phyloP scores from a whole-genome alignment of 345 rosid species.

The Firmiana major region DNA sequence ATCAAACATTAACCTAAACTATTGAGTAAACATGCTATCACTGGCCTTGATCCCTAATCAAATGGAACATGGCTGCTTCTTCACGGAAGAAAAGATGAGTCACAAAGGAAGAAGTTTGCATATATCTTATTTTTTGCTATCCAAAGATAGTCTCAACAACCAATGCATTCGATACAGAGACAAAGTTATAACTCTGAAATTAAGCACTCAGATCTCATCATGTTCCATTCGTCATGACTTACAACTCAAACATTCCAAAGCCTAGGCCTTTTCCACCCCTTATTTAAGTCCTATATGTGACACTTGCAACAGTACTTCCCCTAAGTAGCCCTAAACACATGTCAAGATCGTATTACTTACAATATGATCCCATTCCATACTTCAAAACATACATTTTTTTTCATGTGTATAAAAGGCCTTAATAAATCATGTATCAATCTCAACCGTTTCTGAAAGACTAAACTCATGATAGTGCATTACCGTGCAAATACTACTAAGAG shows the following conservation, averaged over 20 bases:
- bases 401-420: not conserved
- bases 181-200: not conserved
- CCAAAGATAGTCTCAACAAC: not conserved
- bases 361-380: not conserved
- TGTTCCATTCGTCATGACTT: not conserved
- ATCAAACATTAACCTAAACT: constrained; percentile 1
- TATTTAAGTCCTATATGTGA: not conserved
- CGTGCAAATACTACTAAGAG: not conserved
- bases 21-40: not conserved
- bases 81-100: not conserved
- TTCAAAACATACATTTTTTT: not conserved
- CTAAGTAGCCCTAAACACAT: not conserved
- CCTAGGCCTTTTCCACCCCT: not conserved
- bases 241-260: not conserved
- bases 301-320: not conserved
- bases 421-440: not conserved
- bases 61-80: not conserved
- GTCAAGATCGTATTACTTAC: not conserved
- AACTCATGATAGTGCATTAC: not conserved
- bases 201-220: not conserved
- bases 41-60: not conserved
- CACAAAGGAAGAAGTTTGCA: not conserved
- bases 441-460: not conserved
- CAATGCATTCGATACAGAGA: not conserved
- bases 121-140: not conserved